Percentiles rank a stretch among this genome's conserved stretches.
Evolutionary conservation across 2,329 filamentous ascomycete genomes (phyloP).

Genomic region (Gyromitra esculenta): DNA sequence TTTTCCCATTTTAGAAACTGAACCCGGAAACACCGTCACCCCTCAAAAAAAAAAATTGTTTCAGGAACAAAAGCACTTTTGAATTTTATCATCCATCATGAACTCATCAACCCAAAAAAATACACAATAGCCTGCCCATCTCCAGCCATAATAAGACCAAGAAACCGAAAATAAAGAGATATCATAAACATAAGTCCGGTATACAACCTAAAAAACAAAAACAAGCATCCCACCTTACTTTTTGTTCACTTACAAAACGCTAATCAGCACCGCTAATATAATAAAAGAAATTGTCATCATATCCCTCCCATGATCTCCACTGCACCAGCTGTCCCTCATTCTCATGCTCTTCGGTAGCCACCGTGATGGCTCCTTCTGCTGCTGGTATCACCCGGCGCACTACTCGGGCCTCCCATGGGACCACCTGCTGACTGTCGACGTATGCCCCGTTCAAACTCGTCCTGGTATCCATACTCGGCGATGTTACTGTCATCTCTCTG

Average conservation of each 20-base stretch:
- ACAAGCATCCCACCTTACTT: not conserved
- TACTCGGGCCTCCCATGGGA: conserved; percentile 1
- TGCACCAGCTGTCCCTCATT: not conserved
- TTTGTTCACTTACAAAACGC: not conserved
- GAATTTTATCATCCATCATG: conserved; percentile 6
- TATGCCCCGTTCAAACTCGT: conserved; percentile 42
- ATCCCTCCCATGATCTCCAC: conserved; percentile 28
- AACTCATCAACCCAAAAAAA: not conserved
- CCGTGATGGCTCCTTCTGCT: conserved; percentile 39
- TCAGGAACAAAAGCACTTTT: conserved; percentile 2
- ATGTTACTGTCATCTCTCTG: conserved; percentile 43
- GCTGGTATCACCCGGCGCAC: conserved; percentile 22
- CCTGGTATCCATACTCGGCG: conserved; percentile 50
- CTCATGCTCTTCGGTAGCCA: conserved; percentile 20
- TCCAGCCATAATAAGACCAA: not conserved
- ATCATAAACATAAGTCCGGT: conserved; percentile 4
- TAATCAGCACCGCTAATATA: conserved; percentile 36
- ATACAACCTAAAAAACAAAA: conserved; percentile 3
- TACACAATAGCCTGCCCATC: not conserved
- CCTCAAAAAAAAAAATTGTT: too few relatives aligned
- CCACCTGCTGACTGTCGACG: conserved; percentile 23
- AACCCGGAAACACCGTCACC: not conserved
- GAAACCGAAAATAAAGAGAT: not conserved
- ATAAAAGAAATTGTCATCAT: conserved; percentile 42
- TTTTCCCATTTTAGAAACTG: too few relatives aligned